Conservation (phyloP, 306 rosid genomes). For the Citrullus amarus region DNA sequence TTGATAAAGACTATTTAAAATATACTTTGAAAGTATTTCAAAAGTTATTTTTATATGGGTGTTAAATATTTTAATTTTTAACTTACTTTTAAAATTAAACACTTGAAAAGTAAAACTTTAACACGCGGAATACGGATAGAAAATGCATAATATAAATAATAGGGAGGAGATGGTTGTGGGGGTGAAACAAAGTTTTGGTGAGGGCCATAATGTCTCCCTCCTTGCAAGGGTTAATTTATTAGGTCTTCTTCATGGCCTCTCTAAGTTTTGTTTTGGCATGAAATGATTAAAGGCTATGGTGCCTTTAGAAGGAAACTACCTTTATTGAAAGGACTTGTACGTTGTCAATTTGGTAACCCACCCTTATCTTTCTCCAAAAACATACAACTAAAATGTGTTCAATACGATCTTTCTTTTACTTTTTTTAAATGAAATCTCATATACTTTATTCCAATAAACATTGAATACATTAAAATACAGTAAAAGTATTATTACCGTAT, state of each 20-base stretch:
- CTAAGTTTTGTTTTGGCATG: background rate
- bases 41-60: too few relatives aligned
- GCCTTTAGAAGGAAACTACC: slow-evolving; percentile 33
- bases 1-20: too few relatives aligned
- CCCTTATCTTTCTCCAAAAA: slow-evolving; percentile 14
- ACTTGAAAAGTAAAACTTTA: too few relatives aligned
- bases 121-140: too few relatives aligned
- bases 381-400: background rate
- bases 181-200: background rate
- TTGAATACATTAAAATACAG: background rate
- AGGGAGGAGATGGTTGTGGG: background rate
- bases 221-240: background rate
- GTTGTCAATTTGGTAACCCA: slow-evolving; percentile 47
- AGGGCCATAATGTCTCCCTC: slow-evolving; percentile 5
- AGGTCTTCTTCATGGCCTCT: background rate
- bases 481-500: background rate
- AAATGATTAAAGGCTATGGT: slow-evolving; percentile 32
- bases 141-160: background rate
- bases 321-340: slow-evolving; percentile 27
- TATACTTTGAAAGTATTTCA: too few relatives aligned
- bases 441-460: background rate
- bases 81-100: too few relatives aligned
- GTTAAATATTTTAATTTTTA: too few relatives aligned
- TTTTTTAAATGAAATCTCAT: background rate
- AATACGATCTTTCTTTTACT: background rate